Evolutionary conservation across 2,329 filamentous ascomycete genomes (phyloP).

Genomic region (Claviceps pazoutovae): DNA sequence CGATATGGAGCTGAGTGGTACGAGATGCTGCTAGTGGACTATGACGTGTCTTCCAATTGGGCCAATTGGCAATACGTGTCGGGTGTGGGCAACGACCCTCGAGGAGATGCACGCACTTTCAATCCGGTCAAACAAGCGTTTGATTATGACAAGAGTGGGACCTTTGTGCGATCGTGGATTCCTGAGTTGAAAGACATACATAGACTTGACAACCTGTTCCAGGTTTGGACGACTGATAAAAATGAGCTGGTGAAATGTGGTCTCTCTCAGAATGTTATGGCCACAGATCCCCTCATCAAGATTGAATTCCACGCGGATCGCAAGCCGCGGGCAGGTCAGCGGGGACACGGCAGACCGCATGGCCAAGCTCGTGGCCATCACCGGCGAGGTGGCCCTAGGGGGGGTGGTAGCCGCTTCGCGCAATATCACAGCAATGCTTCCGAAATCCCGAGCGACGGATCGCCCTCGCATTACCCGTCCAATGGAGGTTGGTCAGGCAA

Average conservation of each 20-base stretch:
- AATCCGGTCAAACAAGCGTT: conserved; percentile 71
- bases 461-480: too few relatives aligned
- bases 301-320: conserved; percentile 49
- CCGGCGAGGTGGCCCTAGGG: conserved; percentile 4
- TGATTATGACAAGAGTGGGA: conserved; percentile 58
- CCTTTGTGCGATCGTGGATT: conserved; percentile 62
- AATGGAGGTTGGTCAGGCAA: conserved; percentile 3
- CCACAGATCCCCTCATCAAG: conserved; percentile 49
- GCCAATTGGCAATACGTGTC: conserved; percentile 74
- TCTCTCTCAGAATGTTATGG: conserved; percentile 47
- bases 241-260: conserved; percentile 43
- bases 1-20: conserved; percentile 73
- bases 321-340: conserved; percentile 22
- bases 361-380: conserved; percentile 10
- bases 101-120: conserved; percentile 58
- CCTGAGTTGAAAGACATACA: conserved; percentile 47
- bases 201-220: conserved; percentile 47
- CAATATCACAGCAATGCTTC: neutral
- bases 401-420: conserved; percentile 2
- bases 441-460: neutral
- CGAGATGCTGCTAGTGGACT: conserved; percentile 59
- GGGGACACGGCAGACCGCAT: conserved; percentile 13
- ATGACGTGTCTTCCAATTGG: conserved; percentile 66
- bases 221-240: conserved; percentile 50
- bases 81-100: conserved; percentile 66